Base-by-base conservation (phyloP, 352 stramenopile species). In the Phytophthora citricola region DNA sequence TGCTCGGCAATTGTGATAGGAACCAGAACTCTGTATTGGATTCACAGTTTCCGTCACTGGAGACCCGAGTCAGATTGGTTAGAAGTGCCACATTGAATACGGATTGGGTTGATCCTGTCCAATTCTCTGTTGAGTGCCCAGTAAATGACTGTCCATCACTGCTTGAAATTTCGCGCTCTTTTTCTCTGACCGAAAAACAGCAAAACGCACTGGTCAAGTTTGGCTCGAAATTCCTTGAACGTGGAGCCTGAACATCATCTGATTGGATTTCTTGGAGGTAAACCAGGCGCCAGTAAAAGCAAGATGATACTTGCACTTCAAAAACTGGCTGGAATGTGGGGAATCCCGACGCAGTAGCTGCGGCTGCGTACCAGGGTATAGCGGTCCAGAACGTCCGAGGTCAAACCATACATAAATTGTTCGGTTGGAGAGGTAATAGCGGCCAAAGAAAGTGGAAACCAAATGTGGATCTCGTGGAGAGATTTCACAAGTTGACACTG, bases 211-310 rank as follows among this genome's bases (percentile, higher is more conserved):
- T 56, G 9, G 20, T 56, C 6, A 46, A 20, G 8, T 5, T 44
- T 2, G 47, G 47, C 15, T n/a, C 27, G 15, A 29, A 54, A 34
- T 8, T 46, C 17, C 12, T 56, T 1, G 3, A 38, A 51, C 41
- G 8, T 36, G 4, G 17, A 32, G 20, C n/a, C 24, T 41, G 51
- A 41, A 5, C 10, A 59, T 1, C 51, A 50, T 10, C 7, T 52
- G 8, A 24, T 53, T 14, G 31, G n/a, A 3, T 61, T 61, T 61
- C 27, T 61, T 24, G 43, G 53, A 39, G 53, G 53, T 4, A 15
- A 22, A 7, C 53, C 53, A 15, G 53, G 53, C 12, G 27, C 43
- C 7, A 41, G 53, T 1, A 61, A 61, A 52, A 53, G 31, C 41
- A 9, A 24, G 14, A 41, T 61, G 1, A 53, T 61, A 5, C 20